Percentiles rank a stretch among this genome's conserved stretches.
Conservation (phyloP, 1,284 basidiomycete species). For the Cryptococcus deneoformans region DNA sequence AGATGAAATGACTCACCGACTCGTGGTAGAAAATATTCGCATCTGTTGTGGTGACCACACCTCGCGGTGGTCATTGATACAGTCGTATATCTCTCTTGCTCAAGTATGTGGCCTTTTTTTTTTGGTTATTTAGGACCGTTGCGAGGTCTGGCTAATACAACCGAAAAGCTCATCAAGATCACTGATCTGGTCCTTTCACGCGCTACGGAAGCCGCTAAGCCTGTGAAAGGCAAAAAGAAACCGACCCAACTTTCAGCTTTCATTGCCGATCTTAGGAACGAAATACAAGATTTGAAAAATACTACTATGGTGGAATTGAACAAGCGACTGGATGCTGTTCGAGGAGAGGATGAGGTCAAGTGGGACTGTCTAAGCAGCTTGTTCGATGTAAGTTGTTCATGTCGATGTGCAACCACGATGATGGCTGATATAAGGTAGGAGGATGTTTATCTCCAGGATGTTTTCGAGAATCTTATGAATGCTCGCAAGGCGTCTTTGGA, state of each 20-base stretch:
- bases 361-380: background rate
- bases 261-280: background rate
- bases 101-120: conserved; percentile 2
- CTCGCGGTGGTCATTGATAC: conserved; percentile 5
- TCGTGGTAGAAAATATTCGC: too few relatives aligned
- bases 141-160: background rate
- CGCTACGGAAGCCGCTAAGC: conserved; percentile 11
- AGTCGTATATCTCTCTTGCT: conserved; percentile 4
- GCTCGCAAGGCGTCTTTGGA: too few relatives aligned
- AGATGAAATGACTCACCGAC: too few relatives aligned
- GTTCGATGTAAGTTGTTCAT: background rate
- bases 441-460: too few relatives aligned
- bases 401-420: background rate
- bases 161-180: conserved; percentile 6
- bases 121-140: too few relatives aligned
- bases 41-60: too few relatives aligned
- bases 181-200: conserved; percentile 11
- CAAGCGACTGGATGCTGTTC: background rate
- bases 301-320: background rate
- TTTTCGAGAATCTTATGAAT: too few relatives aligned
- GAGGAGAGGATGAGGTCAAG: background rate
- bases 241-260: conserved; percentile 2
- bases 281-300: background rate
- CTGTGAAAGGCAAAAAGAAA: conserved; percentile 28
- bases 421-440: too few relatives aligned